Evolutionary conservation across 257 asterid species (phyloP).

Genomic region (Marsdenia floribunda): DNA sequence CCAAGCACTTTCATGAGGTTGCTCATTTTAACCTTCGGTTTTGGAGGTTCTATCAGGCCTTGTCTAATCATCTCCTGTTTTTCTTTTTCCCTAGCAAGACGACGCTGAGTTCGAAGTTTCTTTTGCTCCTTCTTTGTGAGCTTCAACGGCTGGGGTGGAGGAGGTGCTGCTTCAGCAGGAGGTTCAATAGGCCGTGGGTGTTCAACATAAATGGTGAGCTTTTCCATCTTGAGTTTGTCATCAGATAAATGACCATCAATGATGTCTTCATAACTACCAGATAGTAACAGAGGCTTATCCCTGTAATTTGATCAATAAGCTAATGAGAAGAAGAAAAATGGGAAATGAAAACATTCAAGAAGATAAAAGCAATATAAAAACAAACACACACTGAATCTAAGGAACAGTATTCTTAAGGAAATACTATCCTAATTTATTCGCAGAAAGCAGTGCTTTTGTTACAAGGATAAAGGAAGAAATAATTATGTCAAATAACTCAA

Average conservation of each 20-base stretch:
- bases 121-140: slow-evolving; percentile 91
- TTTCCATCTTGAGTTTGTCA: slow-evolving; percentile 61
- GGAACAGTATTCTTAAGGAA: not conserved
- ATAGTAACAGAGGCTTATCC: slow-evolving; percentile 64
- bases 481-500: not conserved
- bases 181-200: slow-evolving; percentile 96
- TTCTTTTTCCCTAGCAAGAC: slow-evolving; percentile 80
- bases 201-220: slow-evolving; percentile 67
- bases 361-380: slow-evolving; percentile 3
- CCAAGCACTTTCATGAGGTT: slow-evolving; percentile 96
- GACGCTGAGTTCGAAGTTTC: slow-evolving; percentile 86
- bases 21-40: slow-evolving; percentile 92
- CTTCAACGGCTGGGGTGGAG: slow-evolving; percentile 95
- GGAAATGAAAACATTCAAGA: not conserved
- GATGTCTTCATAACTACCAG: slow-evolving; percentile 54
- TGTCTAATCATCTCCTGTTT: slow-evolving; percentile 92
- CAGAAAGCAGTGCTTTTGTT: not conserved
- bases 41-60: slow-evolving; percentile 85
- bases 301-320: slow-evolving; percentile 29
- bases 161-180: slow-evolving; percentile 81
- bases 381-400: not conserved
- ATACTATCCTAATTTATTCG: not conserved
- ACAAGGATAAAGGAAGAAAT: not conserved
- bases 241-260: slow-evolving; percentile 34
- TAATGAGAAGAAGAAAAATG: not conserved